A percentile compares a stretch with the other conserved stretches of the same genome.
phyloP scores from a whole-genome alignment of 305 asterid genomes.

The Fraxinus greggii region DNA sequence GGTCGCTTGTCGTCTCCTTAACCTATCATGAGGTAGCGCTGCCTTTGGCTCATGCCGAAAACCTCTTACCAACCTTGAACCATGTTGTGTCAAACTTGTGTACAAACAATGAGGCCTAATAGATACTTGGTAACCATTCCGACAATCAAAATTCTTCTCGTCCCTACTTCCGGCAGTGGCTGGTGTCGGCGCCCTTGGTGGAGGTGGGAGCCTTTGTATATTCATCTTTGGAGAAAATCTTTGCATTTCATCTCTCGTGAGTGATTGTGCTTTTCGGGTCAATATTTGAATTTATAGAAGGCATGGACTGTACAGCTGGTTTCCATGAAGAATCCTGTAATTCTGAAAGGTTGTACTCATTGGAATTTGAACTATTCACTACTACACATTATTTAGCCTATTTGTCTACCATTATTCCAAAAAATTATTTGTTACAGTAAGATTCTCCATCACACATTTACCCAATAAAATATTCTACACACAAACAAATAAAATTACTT shows the following conservation, averaged over 20 bases:
- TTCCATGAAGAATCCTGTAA: neutral
- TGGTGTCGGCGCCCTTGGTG: neutral
- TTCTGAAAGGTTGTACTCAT: neutral
- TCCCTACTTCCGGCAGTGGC: neutral
- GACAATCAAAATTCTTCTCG: neutral
- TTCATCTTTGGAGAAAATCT: neutral
- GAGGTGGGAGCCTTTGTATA: neutral
- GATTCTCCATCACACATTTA: too few relatives aligned
- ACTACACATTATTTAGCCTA: neutral
- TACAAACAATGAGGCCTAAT: neutral
- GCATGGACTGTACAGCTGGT: neutral
- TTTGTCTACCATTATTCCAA: too few relatives aligned
- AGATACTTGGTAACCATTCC: neutral
- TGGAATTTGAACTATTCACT: neutral
- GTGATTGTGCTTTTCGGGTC: neutral
- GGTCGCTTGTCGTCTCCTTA: neutral
- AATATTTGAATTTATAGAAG: neutral
- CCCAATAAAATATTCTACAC: too few relatives aligned
- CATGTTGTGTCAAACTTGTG: neutral
- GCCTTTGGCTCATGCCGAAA: neutral
- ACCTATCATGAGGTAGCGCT: neutral
- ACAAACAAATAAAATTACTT: too few relatives aligned
- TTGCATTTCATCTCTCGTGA: neutral
- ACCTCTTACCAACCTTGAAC: neutral
- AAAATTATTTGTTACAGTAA: too few relatives aligned